A percentile compares a stretch with the other conserved stretches of the same genome.
These are phyloP conservation scores for Suillus spraguei DNA, from an alignment of 768 basidiomycete genomes.

Conservation along the genomic window DNA sequence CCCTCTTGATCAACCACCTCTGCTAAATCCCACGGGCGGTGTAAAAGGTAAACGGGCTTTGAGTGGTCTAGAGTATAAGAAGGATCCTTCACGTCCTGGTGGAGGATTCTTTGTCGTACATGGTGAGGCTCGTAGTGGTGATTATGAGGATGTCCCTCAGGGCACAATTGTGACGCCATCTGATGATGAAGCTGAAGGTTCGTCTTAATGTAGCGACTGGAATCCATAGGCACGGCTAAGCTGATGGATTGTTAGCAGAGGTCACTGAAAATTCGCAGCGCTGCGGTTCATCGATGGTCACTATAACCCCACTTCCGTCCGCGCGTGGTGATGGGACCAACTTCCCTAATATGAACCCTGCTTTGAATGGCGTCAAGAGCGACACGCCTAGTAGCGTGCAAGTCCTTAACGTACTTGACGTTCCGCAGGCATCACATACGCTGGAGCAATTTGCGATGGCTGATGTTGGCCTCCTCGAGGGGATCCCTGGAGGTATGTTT, in stretches of 20 bases:
- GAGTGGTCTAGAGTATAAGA: constrained; percentile 66
- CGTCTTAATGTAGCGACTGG: constrained; percentile 30
- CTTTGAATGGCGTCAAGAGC: constrained; percentile 54
- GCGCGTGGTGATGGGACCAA: constrained; percentile 31
- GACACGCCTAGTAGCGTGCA: constrained; percentile 57
- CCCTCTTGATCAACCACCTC: constrained; percentile 55
- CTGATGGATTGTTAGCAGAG: constrained; percentile 14
- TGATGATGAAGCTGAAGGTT: constrained; percentile 55
- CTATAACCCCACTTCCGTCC: constrained; percentile 49
- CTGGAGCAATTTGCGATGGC: constrained; percentile 68
- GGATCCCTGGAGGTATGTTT: constrained; percentile 83
- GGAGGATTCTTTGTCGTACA: constrained; percentile 81
- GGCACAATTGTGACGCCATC: constrained; percentile 56
- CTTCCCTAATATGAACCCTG: constrained; percentile 72
- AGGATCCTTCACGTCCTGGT: constrained; percentile 82
- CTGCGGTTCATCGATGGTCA: constrained; percentile 50
- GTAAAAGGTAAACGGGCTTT: constrained; percentile 58
- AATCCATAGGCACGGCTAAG: constrained; percentile 14
- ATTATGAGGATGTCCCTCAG: constrained; percentile 56
- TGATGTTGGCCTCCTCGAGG: constrained; percentile 72
- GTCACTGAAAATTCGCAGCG: constrained; percentile 18
- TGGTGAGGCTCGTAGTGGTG: constrained; percentile 44
- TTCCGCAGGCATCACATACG: constrained; percentile 52
- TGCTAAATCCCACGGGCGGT: constrained; percentile 80
- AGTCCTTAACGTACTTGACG: constrained; percentile 77